Evolutionary conservation across 768 basidiomycete species (phyloP), one percentile per base, ranked within the genome.

Genomic region (Tulasnella sp.): DNA sequence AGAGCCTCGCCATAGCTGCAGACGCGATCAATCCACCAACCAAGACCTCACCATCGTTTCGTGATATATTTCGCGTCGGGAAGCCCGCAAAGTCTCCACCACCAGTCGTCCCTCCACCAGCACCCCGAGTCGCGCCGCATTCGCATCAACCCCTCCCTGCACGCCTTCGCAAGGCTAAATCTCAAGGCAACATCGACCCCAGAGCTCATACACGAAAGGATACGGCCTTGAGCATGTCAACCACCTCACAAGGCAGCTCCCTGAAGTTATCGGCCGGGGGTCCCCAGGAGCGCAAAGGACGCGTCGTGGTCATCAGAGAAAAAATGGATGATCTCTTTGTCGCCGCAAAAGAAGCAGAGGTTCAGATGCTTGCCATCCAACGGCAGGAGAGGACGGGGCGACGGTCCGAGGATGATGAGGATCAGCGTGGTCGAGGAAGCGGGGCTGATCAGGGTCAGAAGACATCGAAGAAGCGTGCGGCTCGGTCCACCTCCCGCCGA

Each of bases 301-400:
- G 84, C 42, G 89, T 92, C 0, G 86, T 88, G 0, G 89, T 92
- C 22, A 84, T 91, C 46, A 79, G 88, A 45, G 89, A 92, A 69
- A 83, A 81, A 67, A 80, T 92, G 80, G 74, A 77, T 29, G 83
- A 91, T 62, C 70, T 91, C 49, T 75, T 71, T 43, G 71, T 74
- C 45, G 88, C 87, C 27, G 85, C 84, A 12, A 84, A 81, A 67
- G 84, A 87, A 67, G 83, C 83, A 8, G 84, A 89, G 65, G 77
- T 80, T 61, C 84, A 87, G 57, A 73, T 88, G 67, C 83, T 83
- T 65, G 67, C 73, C 30, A 79, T 80, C 22, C 77, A 74, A 19
- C 73, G 73, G 31, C 73, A 73, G 30, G 69, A 73, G 53, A 80
- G 80, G 60, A 73, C 76, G 60, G 75, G 71, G 61, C 34, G 34